phyloP scores from a whole-genome alignment of 495 filamentous ascomycete genomes.

The Penicillium cinerascens region DNA sequence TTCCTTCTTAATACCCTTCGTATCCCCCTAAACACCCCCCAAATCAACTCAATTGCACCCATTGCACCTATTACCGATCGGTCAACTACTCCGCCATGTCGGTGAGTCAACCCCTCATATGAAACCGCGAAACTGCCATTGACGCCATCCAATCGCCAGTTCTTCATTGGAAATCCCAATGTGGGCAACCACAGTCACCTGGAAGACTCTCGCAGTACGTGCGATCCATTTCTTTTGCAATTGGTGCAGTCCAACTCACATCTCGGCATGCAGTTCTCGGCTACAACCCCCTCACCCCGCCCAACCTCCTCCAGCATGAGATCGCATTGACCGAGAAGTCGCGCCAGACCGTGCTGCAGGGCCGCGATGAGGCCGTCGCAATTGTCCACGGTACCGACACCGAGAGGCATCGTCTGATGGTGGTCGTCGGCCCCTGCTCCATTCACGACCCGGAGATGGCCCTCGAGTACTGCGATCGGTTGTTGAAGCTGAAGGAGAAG shows the following conservation, averaged over 20 bases:
- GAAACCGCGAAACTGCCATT: constrained; percentile 1
- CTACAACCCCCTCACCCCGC: constrained; percentile 91
- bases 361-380: constrained; percentile 75
- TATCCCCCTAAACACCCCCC: background rate
- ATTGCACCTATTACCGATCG: background rate
- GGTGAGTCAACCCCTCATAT: constrained; percentile 35
- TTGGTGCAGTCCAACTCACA: constrained; percentile 3
- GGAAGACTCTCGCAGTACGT: constrained; percentile 89
- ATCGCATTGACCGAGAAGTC: constrained; percentile 76
- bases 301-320: constrained; percentile 93
- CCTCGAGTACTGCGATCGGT: constrained; percentile 85
- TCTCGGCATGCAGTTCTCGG: constrained; percentile 59
- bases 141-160: constrained; percentile 40
- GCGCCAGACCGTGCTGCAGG: constrained; percentile 72
- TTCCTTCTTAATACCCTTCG: background rate
- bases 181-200: constrained; percentile 75
- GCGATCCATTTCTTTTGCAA: background rate
- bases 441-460: constrained; percentile 95
- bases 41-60: background rate
- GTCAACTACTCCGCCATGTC: constrained; percentile 33
- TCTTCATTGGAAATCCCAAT: constrained; percentile 87
- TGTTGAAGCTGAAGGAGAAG: constrained; percentile 81
- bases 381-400: constrained; percentile 78
- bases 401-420: constrained; percentile 69
- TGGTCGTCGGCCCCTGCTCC: constrained; percentile 93